phyloP scores from a whole-genome alignment of 2,329 filamentous ascomycete genomes.

The Mycosphaerella sp. region DNA sequence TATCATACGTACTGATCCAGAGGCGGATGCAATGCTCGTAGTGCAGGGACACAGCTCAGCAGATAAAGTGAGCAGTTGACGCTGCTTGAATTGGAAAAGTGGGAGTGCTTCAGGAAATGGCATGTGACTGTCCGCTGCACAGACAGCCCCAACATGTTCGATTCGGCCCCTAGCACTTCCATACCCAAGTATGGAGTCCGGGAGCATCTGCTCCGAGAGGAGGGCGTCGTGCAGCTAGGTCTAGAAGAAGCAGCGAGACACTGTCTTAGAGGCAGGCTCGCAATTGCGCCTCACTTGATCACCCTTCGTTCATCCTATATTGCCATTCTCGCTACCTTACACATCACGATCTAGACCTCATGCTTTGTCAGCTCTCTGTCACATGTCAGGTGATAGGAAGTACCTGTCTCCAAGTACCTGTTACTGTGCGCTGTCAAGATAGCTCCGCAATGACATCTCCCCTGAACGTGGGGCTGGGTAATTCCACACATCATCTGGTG shows the following conservation, averaged over 20 bases:
- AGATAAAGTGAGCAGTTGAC: background rate
- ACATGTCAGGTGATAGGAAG: slow-evolving; percentile 15
- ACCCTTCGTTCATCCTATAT: background rate
- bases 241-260: background rate
- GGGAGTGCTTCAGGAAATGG: background rate
- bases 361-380: background rate
- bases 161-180: background rate
- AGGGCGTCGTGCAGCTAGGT: background rate
- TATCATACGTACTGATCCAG: background rate
- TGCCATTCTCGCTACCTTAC: background rate
- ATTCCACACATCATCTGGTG: slow-evolving; percentile 11
- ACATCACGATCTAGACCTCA: no score
- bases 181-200: background rate
- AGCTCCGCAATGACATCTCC: slow-evolving; percentile 18
- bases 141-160: background rate
- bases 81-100: background rate
- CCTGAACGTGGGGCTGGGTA: slow-evolving; percentile 6
- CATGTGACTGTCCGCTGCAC: background rate
- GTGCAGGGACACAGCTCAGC: background rate
- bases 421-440: slow-evolving; percentile 18
- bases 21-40: background rate
- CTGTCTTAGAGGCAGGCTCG: background rate
- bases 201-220: background rate
- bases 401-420: slow-evolving; percentile 18
- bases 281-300: background rate